phyloP scores from a whole-genome alignment of 1,139 yeast species.

The Blastobotrys petasosporus region DNA sequence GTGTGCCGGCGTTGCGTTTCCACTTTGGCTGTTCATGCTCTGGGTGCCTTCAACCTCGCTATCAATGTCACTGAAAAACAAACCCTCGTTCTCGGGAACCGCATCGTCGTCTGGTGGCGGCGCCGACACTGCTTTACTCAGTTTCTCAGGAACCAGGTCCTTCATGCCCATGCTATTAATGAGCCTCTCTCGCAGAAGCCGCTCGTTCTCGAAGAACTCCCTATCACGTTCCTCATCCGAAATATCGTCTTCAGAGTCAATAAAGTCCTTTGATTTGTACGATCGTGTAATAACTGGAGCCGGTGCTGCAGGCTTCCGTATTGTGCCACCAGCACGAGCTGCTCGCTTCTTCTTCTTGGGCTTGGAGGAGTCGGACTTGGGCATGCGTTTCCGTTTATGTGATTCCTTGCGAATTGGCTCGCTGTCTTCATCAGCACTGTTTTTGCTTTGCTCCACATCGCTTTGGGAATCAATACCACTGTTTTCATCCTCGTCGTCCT shows the following conservation, averaged over 20 bases:
- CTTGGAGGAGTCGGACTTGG: background rate
- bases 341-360: constrained; percentile 14
- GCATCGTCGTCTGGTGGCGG: background rate
- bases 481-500: constrained; percentile 12
- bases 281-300: constrained; percentile 1
- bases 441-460: constrained; percentile 16
- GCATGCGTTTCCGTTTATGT: background rate
- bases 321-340: constrained; percentile 7
- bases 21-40: too few species aligned
- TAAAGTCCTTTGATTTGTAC: constrained; percentile 40
- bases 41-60: background rate
- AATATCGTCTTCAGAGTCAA: constrained; percentile 62
- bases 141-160: constrained; percentile 1
- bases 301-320: too few species aligned
- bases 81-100: background rate
- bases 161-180: constrained; percentile 4
- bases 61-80: background rate
- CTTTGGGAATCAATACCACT: constrained; percentile 17
- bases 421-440: constrained; percentile 17
- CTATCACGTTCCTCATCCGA: constrained; percentile 53
- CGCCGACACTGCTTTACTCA: background rate
- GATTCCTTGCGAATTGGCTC: constrained; percentile 11
- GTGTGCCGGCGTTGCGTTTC: too few species aligned
- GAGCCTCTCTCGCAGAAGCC: constrained; percentile 5
- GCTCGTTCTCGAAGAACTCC: constrained; percentile 54